Evolutionary conservation across 2,329 filamentous ascomycete genomes (phyloP).

Genomic region (Dactylellina sp.): DNA sequence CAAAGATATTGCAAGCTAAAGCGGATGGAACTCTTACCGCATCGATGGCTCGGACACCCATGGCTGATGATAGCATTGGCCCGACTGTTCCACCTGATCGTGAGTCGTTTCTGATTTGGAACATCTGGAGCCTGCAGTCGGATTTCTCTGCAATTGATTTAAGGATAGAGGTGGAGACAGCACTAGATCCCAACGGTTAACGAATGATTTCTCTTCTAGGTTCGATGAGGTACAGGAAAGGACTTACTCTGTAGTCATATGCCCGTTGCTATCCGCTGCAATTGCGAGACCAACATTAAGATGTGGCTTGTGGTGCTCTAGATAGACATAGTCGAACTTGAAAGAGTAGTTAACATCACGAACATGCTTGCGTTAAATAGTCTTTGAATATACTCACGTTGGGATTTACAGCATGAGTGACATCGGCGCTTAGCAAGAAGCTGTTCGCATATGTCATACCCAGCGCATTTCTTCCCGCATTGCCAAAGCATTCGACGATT

Average conservation of each 20-base stretch:
- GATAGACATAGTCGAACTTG: constrained; percentile 79
- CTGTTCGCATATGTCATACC: constrained; percentile 89
- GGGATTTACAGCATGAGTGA: constrained; percentile 92
- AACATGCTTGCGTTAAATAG: no score
- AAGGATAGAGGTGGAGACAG: constrained; percentile 83
- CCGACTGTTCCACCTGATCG: constrained; percentile 94
- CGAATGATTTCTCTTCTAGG: constrained; percentile 11
- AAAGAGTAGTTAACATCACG: background rate
- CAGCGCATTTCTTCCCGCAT: constrained; percentile 67
- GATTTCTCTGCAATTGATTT: constrained; percentile 80
- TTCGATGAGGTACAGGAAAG: background rate
- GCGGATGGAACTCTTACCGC: constrained; percentile 65
- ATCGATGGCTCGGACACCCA: constrained; percentile 86
- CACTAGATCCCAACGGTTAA: constrained; percentile 60
- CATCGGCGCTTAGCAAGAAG: constrained; percentile 91
- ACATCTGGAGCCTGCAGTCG: constrained; percentile 80
- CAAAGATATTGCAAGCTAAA: background rate
- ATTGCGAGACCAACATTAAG: constrained; percentile 89
- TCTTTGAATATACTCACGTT: constrained; percentile 69
- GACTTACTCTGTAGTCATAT: constrained; percentile 87
- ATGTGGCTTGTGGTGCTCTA: constrained; percentile 84
- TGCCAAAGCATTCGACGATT: constrained; percentile 71
- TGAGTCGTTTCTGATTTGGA: constrained; percentile 94
- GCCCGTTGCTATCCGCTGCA: constrained; percentile 85
- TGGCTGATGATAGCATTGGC: constrained; percentile 82